Conservation (phyloP, 768 basidiomycete species). For the Naganishia vaughanmartiniae region DNA sequence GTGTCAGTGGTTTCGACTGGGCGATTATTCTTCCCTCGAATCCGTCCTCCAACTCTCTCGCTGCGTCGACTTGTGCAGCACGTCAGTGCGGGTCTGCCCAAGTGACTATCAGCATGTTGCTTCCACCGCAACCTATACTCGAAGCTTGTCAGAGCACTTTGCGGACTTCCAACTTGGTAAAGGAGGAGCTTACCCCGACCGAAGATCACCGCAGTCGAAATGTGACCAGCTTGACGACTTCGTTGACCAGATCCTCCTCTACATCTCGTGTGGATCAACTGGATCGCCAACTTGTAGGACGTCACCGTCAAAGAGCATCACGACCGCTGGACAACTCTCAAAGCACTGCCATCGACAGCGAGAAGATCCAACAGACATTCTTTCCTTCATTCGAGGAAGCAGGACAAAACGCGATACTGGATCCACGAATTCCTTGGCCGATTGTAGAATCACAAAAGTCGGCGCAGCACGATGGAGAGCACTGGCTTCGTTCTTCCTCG, state of each 20-base stretch:
- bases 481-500: not conserved
- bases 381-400: constrained; percentile 31
- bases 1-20: too few relatives aligned
- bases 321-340: not conserved
- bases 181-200: not conserved
- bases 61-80: not conserved
- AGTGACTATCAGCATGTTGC: not conserved
- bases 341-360: not conserved
- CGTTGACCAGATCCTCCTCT: not conserved
- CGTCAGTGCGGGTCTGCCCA: not conserved
- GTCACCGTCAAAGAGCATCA: not conserved
- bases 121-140: not conserved
- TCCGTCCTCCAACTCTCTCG: not conserved
- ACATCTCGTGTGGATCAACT: not conserved
- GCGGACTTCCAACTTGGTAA: not conserved
- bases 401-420: constrained; percentile 10
- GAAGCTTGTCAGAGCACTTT: not conserved
- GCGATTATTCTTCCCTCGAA: not conserved
- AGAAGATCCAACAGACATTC: constrained; percentile 24
- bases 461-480: not conserved
- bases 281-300: constrained; percentile 3
- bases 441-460: not conserved
- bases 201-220: not conserved
- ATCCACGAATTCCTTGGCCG: not conserved
- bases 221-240: not conserved